Base-by-base conservation (phyloP, 345 rosid genomes). In the Lepidium sativum region DNA sequence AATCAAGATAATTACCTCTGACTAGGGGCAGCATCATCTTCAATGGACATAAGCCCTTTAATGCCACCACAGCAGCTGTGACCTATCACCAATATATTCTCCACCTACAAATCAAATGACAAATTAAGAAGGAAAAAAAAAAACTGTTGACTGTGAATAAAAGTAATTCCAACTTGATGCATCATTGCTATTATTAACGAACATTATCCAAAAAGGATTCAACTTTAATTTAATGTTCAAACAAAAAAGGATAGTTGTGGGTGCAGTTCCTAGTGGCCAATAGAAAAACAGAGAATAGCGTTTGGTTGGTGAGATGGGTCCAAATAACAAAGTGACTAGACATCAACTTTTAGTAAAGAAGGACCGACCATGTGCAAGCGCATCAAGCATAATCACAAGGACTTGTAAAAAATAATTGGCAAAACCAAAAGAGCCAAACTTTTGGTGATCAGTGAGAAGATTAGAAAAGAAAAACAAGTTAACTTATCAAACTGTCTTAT, bases 31-130 rank as follows among this genome's bases (percentile, higher is more conserved):
- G 68, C 68, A 35, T 89, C 96, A 41, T 41, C 81, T 14, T 84
- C 79, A 82, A 90, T 69, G 53, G 88, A 77, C 98, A 92, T 89
- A 32, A 92, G 89, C 23, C 98, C 98, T 78, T 92, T 92, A 65
- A 92, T 92, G 6, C 98, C 98, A 70, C 98, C 98, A 51, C 98
- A 92, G 60, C 78, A 69, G 41, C 98, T 89, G 82, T 92, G 98
- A 3, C 98, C 98, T 49, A 92, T 89, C 51, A 92, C 94, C 31
- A 92, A 76, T 50, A 92, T 92, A 75, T 87, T 76, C 64, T 75
- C 68, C 25, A 92, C 98, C 97, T 91, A 4, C 51, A 17, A 32
- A 43, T 27, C 39, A 60, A 49, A 48, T 5, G n/a, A 45, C 32
- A 47, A 9, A 9, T 15, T 25, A 2, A 23, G 3, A 1, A 33